Evolutionary conservation across 176 grass and related monocot genomes (phyloP).

Genomic region (Oropetium thomaeum): DNA sequence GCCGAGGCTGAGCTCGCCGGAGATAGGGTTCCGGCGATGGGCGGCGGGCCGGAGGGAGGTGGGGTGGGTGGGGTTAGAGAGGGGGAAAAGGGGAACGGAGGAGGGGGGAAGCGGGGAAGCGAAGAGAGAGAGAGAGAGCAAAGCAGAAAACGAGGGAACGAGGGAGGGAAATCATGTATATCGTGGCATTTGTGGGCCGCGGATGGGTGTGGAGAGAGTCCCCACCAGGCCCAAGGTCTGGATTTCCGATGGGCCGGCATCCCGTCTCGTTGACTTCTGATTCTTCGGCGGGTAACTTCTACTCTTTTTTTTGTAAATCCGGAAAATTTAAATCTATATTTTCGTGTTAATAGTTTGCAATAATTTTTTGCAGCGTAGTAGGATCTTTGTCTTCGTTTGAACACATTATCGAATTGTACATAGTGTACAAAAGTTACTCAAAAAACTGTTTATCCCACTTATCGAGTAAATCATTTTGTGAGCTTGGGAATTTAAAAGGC

Average conservation of each 20-base stretch:
- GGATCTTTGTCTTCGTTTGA: background rate
- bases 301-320: no score
- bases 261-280: background rate
- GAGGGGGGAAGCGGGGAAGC: background rate
- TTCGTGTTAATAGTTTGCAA: no score
- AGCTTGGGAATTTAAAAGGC: background rate
- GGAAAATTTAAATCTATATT: background rate
- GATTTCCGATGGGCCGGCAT: constrained; percentile 13
- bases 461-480: background rate
- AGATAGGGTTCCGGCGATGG: constrained; percentile 40
- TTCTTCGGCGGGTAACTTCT: background rate
- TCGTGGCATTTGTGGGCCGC: constrained; percentile 8
- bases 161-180: constrained; percentile 51
- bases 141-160: constrained; percentile 60
- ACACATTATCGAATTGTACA: background rate
- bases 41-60: background rate
- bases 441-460: background rate
- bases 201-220: background rate
- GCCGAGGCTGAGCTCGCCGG: background rate
- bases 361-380: background rate
- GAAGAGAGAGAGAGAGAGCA: constrained; percentile 38
- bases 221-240: background rate
- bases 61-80: constrained; percentile 40
- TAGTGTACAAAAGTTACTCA: background rate
- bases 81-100: background rate